Evolutionary conservation across 2,329 filamentous ascomycete species (phyloP).

Genomic region (Hypoxylon sp.): DNA sequence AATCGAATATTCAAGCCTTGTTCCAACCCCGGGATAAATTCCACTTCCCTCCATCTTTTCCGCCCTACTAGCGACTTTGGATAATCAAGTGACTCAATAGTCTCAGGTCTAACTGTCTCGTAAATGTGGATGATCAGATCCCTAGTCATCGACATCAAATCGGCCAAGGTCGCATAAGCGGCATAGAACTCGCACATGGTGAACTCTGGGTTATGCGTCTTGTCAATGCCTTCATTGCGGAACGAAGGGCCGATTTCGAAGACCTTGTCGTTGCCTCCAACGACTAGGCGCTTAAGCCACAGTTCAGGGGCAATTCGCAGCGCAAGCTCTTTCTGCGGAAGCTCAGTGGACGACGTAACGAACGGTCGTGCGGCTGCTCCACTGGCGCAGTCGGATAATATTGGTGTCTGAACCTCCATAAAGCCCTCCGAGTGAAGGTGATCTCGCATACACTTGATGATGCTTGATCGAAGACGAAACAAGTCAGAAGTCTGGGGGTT

Average conservation of each 20-base stretch:
- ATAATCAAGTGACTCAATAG: conserved; percentile 56
- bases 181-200: conserved; percentile 98
- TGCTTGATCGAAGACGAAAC: conserved; percentile 74
- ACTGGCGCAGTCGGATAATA: conserved; percentile 82
- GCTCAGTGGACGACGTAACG: conserved; percentile 78
- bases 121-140: conserved; percentile 69
- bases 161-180: conserved; percentile 78
- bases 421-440: conserved; percentile 78
- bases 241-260: conserved; percentile 95
- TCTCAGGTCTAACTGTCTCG: too few relatives aligned
- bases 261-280: conserved; percentile 86
- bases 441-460: conserved; percentile 76
- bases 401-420: conserved; percentile 89
- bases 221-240: conserved; percentile 90
- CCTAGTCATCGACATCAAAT: conserved; percentile 80
- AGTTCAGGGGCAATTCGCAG: conserved; percentile 93
- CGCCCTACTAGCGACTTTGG: conserved; percentile 58
- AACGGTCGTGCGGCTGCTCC: conserved; percentile 90
- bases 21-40: conserved; percentile 85
- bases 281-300: conserved; percentile 90
- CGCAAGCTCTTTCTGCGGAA: conserved; percentile 73
- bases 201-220: conserved; percentile 96
- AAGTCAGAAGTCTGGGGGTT: conserved; percentile 73
- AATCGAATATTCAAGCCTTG: conserved; percentile 68
- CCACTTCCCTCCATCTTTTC: conserved; percentile 70